phyloP scores from a whole-genome alignment of 2,329 filamentous ascomycete species.

The Fusarium hostae region DNA sequence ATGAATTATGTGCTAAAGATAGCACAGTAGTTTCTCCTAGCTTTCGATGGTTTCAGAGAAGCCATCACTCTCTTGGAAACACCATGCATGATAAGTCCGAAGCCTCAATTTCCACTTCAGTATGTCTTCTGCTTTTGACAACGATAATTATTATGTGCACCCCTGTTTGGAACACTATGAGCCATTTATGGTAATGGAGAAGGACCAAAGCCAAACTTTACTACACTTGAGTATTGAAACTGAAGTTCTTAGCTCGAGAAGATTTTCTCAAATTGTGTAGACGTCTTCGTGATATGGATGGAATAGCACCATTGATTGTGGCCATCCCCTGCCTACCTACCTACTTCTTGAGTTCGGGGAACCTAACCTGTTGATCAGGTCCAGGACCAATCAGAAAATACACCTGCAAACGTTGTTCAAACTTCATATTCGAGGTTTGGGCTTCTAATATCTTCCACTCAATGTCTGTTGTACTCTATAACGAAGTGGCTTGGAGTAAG shows the following conservation, averaged over 20 bases:
- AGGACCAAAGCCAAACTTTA: too few species aligned
- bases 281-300: neutral
- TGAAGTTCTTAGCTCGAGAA: accelerated
- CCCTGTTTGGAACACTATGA: neutral
- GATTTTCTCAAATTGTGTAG: neutral
- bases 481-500: conserved; percentile 48
- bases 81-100: neutral
- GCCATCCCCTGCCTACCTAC: too few species aligned
- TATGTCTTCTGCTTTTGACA: neutral
- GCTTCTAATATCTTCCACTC: neutral
- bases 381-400: conserved; percentile 6
- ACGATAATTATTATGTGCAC: neutral
- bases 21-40: neutral
- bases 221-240: neutral
- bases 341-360: conserved; percentile 1
- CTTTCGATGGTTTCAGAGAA: neutral
- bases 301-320: neutral
- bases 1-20: neutral
- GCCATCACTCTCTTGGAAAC: neutral
- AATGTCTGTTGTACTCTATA: neutral
- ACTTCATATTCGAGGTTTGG: neutral
- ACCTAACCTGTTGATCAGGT: conserved; percentile 10
- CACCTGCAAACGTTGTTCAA: neutral
- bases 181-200: too few species aligned
- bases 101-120: neutral